Evolutionary conservation across 306 rosid genomes (phyloP).

Genomic region (Cicer cuneatum): DNA sequence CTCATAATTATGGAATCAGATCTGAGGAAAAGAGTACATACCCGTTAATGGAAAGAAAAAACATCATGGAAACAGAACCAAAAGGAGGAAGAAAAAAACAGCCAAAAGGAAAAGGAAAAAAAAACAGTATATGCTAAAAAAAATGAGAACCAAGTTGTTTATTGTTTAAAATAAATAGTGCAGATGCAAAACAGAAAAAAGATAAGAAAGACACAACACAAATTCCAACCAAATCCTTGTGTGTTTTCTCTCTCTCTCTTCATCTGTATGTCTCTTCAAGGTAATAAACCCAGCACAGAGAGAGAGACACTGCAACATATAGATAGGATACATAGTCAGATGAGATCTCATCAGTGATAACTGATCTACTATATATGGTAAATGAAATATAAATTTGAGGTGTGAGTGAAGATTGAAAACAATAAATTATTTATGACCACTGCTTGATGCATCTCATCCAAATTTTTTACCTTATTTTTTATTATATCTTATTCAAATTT

Average conservation of each 20-base stretch:
- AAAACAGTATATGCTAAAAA: conserved; percentile 7
- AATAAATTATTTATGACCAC: no score
- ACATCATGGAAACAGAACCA: background rate
- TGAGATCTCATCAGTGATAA: no score
- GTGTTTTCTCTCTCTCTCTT: background rate
- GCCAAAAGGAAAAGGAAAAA: background rate
- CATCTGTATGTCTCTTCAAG: background rate
- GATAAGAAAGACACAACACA: background rate
- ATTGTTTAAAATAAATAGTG: background rate
- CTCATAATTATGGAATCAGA: conserved; percentile 49
- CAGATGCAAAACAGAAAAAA: background rate
- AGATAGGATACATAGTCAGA: no score
- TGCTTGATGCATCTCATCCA: no score
- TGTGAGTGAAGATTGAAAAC: no score
- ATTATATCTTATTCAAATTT: no score
- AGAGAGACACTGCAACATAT: no score
- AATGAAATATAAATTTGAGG: no score
- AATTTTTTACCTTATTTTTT: no score
- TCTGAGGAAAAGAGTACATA: conserved; percentile 47
- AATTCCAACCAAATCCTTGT: conserved; percentile 25
- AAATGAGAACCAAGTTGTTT: conserved; percentile 6
- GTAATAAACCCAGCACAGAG: no score
- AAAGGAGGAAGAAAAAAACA: background rate
- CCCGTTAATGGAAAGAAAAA: conserved; percentile 46
- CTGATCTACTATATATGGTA: no score